Evolutionary conservation across 805 yeast species (phyloP), one percentile per base, ranked within the genome.

Genomic region (Hanseniaspora meyeri): DNA sequence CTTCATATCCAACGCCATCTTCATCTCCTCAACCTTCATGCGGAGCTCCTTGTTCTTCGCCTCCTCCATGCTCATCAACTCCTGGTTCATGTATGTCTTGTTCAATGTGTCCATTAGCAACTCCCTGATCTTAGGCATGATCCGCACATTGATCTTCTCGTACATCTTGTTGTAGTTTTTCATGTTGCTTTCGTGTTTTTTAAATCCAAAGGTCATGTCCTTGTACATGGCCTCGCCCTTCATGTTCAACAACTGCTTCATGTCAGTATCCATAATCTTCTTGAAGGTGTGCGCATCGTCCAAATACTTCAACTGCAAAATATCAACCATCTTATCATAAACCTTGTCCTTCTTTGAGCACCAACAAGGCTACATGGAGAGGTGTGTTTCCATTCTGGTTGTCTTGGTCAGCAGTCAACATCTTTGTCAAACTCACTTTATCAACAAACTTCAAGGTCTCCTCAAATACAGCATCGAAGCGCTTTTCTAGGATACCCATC

Each of bases 211-310:
- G 11, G n/a, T 12, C 11, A 2, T 17, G 29, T 45, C 48, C 4
- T 29, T 19, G 24, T 17, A 45, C 48, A 45, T 45, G 16, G 12
- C 12, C 20, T 45, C 48, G 0, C 48, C 49, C 39, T 46, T 46
- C 39, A 17, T 19, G 27, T 45, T 45, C 37, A 31, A n/a, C 3
- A 45, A 7, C n/a, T n/a, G 24, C 27, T 31, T 45, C 48, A 45
- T 45, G 8, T 45, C 48, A 8, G 36, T 16, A 19, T 31, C 37
- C 10, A 16, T 8, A 3, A 46, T 14, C 29, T 32, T 32, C 9
- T 34, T 32, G n/a, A 32, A 72, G 14, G 90, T 84, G 2, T 95
- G 85, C 61, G 87, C 86, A 7, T 95, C 95, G 60, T 82, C 80
- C 20, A 74, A 75, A 65, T 88, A 95, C 62, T 78, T 85, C 59